Conservation (phyloP, 2,329 filamentous ascomycete species). For the Onygena corvina region DNA sequence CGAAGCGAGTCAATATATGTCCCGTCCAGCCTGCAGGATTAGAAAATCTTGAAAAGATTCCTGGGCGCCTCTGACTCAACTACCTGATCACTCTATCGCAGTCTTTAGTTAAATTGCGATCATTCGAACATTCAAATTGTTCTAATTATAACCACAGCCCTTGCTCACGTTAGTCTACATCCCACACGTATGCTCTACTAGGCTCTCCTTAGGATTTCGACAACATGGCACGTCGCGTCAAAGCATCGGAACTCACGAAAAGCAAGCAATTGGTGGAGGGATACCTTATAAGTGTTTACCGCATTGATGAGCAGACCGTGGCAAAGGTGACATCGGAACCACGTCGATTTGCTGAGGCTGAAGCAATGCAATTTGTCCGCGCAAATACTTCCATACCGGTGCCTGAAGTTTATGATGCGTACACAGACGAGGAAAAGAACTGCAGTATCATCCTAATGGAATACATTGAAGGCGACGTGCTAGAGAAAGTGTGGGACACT, state of each 20-base stretch:
- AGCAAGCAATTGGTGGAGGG: conserved; percentile 5
- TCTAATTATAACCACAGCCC: too few relatives aligned
- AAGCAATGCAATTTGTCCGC: conserved; percentile 15
- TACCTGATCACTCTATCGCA: too few relatives aligned
- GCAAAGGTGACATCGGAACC: conserved; percentile 10
- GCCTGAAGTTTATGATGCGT: conserved; percentile 15
- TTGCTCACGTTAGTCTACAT: too few relatives aligned
- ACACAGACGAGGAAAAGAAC: conserved; percentile 9
- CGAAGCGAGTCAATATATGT: background rate
- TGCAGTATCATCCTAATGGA: conserved; percentile 16
- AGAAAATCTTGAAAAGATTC: too few relatives aligned
- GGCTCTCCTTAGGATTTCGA: too few relatives aligned
- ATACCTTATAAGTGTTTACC: conserved; percentile 26
- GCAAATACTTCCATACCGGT: conserved; percentile 16
- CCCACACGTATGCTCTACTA: too few relatives aligned
- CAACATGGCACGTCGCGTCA: conserved; percentile 10
- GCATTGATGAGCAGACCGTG: conserved; percentile 27
- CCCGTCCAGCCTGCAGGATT: too few relatives aligned
- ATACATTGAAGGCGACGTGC: conserved; percentile 13
- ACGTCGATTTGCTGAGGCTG: conserved; percentile 10
- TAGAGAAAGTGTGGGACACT: conserved; percentile 14
- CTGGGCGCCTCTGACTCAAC: too few relatives aligned
- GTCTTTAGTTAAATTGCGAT: too few relatives aligned
- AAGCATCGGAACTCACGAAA: conserved; percentile 9
- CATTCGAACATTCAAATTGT: too few relatives aligned